phyloP scores from a whole-genome alignment of 495 filamentous ascomycete genomes.

The Daldinia grandis region DNA sequence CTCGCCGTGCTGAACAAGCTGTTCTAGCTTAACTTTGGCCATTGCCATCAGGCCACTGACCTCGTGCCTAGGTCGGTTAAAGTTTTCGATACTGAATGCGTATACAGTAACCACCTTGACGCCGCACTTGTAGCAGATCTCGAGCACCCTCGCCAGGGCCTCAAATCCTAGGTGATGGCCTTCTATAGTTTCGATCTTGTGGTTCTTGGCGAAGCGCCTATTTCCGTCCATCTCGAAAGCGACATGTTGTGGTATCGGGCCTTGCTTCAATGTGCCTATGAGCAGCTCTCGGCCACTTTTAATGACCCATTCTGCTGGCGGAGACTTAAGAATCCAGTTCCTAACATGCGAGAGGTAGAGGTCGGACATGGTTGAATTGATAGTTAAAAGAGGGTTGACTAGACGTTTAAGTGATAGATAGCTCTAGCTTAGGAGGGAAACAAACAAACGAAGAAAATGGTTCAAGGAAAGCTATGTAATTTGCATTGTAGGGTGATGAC shows the following conservation, averaged over 20 bases:
- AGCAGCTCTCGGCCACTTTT: constrained; percentile 77
- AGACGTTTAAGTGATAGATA: constrained; percentile 75
- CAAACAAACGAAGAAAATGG: constrained; percentile 52
- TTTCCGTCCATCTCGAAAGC: constrained; percentile 99
- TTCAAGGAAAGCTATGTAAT: constrained; percentile 15
- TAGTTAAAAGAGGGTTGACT: constrained; percentile 68
- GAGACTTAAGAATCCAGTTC: constrained; percentile 88
- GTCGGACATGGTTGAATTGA: constrained; percentile 53
- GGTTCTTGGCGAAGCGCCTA: constrained; percentile 83
- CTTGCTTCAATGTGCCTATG: constrained; percentile 86
- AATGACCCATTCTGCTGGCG: constrained; percentile 85
- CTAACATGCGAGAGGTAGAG: constrained; percentile 75
- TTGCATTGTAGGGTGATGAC: constrained; percentile 29
- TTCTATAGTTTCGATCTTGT: constrained; percentile 95
- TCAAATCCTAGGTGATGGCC: constrained; percentile 98
- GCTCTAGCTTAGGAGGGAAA: constrained; percentile 50
- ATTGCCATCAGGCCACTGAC: constrained; percentile 98
- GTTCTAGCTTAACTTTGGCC: constrained; percentile 90
- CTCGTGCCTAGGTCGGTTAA: constrained; percentile 97
- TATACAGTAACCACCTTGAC: constrained; percentile 97
- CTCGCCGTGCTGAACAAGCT: constrained; percentile 92
- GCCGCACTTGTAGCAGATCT: constrained; percentile 96
- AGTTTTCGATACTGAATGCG: constrained; percentile 98
- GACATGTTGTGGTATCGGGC: constrained; percentile 90
- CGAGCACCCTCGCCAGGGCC: constrained; percentile 90